Evolutionary conservation across 345 rosid species (phyloP), one percentile per base, ranked within the genome.

Genomic region (Populus deltoides): DNA sequence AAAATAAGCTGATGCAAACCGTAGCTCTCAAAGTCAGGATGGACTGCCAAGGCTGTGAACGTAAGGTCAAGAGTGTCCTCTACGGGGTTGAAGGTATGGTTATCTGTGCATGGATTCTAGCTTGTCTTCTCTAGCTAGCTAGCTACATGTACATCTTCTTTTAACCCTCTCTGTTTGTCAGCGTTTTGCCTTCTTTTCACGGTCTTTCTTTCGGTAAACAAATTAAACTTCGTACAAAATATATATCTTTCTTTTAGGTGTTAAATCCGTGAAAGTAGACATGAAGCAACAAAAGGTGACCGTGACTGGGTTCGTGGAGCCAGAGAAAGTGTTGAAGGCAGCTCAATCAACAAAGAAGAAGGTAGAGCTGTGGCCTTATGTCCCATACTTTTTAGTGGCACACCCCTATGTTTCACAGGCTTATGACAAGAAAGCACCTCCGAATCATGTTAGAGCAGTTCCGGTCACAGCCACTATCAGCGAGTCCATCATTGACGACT

Each of bases 321-420:
- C 87, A 1, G 88, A 90, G 85, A 90, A 83, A 68, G 93, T 94
- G 67, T 78, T 94, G 81, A 85, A 79, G 45, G 93, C 94, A 33
- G 98, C 97, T 3, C 80, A 91, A 83, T 72, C 97, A 13, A 94
- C 97, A 0, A 94, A 85, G 89, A 94, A 94, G 88, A 92, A 89
- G 84, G 96, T 91, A 67, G 98, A 94, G 90, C 53, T 87, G 49
- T 94, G 98, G 98, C 98, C 98, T 3, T 94, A 94, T 20, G 94
- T 91, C 10, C 97, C 97, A 1, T 91, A 91, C 83, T 76, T 73
- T 39, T 66, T 91, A 74, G 98, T 89, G 75, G 79, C 91, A 2
- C 77, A 91, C 78, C 97, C 98, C 33, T 91, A 94, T 73, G 85
- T 90, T 57, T 80, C 98, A 51, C 93, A 87, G 66, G 94, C 97